These are phyloP conservation scores for rapeseed (Brassica napus) DNA, from an alignment of 345 rosid species.

Conservation along the genomic window DNA sequence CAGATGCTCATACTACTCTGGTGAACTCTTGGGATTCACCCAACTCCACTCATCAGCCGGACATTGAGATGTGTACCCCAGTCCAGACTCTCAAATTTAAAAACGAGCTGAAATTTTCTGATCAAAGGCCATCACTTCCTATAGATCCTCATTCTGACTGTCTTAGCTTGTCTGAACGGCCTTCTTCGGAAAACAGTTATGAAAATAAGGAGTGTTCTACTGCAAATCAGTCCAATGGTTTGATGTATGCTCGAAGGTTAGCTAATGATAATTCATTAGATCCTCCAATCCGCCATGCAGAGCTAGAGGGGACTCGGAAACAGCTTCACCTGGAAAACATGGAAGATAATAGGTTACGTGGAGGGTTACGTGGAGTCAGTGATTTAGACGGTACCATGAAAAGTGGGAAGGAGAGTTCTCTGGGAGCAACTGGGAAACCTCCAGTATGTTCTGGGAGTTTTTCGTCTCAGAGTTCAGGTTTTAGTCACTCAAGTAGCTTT, in stretches of 20 bases:
- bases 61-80: slow-evolving; percentile 23
- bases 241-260: slow-evolving; percentile 30
- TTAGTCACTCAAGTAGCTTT: slow-evolving; percentile 82
- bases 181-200: slow-evolving; percentile 28
- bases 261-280: slow-evolving; percentile 29
- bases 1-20: slow-evolving; percentile 51
- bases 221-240: slow-evolving; percentile 33
- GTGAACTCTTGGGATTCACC: slow-evolving; percentile 48
- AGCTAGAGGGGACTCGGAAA: slow-evolving; percentile 28
- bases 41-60: slow-evolving; percentile 39
- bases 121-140: slow-evolving; percentile 33
- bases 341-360: slow-evolving; percentile 48
- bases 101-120: slow-evolving; percentile 31
- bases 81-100: slow-evolving; percentile 19
- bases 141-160: slow-evolving; percentile 30
- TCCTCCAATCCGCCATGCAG: slow-evolving; percentile 29
- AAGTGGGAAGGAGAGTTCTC: slow-evolving; percentile 56
- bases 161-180: slow-evolving; percentile 33
- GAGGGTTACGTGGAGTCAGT: slow-evolving; percentile 44
- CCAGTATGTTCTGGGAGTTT: slow-evolving; percentile 77
- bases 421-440: slow-evolving; percentile 58
- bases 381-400: slow-evolving; percentile 51
- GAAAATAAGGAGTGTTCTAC: slow-evolving; percentile 33
- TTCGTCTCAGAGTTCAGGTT: slow-evolving; percentile 81
- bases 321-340: slow-evolving; percentile 49